Conservation (phyloP, 371 early-diverging fungal species). For the Actinomortierella wolfii region DNA sequence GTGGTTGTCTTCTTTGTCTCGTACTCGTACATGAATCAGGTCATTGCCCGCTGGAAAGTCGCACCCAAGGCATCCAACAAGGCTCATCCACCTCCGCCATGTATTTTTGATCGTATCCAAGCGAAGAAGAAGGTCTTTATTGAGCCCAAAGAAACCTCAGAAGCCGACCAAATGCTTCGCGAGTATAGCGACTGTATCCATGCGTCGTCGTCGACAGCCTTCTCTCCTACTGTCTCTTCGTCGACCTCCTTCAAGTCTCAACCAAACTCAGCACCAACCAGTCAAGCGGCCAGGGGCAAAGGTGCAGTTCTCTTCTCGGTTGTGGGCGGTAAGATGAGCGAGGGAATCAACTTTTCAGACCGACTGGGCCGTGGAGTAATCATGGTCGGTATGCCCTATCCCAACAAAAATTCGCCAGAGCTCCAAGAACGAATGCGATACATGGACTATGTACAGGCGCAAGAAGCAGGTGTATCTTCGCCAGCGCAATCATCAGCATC, state of each 20-base stretch:
- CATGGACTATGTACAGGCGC: conserved; percentile 44
- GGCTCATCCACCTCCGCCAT: conserved; percentile 9
- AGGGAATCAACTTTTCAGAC: conserved; percentile 97
- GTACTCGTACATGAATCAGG: conserved; percentile 81
- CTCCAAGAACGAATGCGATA: conserved; percentile 81
- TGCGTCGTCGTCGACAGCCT: conserved; percentile 15
- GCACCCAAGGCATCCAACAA: conserved; percentile 3
- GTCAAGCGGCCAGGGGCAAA: conserved; percentile 7
- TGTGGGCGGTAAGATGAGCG: conserved; percentile 96
- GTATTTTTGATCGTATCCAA: conserved; percentile 23
- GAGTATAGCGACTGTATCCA: conserved; percentile 55
- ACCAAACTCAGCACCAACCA: background rate
- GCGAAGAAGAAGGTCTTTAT: conserved; percentile 55
- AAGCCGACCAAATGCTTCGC: conserved; percentile 62
- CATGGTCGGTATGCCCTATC: conserved; percentile 91
- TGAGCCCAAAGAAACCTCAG: conserved; percentile 66
- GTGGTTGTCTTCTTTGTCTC: conserved; percentile 95
- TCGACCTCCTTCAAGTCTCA: conserved; percentile 1
- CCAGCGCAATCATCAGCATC: background rate
- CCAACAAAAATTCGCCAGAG: conserved; percentile 73
- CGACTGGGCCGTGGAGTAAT: conserved; percentile 85
- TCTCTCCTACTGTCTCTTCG: background rate
- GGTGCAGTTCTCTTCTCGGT: conserved; percentile 94
- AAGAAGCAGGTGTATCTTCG: conserved; percentile 7
- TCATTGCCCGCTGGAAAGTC: conserved; percentile 64